Evolutionary conservation across 495 filamentous ascomycete genomes (phyloP).

Genomic region (Rhizodiscina lignyota): DNA sequence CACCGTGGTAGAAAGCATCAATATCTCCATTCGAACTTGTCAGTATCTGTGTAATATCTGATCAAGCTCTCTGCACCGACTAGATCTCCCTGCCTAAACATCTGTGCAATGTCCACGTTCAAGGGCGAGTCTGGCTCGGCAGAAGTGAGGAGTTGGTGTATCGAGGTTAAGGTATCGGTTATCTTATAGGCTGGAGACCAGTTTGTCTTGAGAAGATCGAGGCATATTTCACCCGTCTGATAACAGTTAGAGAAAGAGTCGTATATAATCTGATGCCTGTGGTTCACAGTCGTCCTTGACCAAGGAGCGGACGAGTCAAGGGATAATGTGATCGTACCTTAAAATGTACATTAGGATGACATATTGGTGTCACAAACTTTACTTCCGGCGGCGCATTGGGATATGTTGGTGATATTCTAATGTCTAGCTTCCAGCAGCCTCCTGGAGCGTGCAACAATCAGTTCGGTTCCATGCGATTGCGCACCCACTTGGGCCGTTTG

Average conservation of each 20-base stretch:
- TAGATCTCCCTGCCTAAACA: slow-evolving; percentile 59
- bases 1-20: no score
- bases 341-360: slow-evolving; percentile 73
- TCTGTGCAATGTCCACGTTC: slow-evolving; percentile 72
- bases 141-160: slow-evolving; percentile 60
- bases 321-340: no score
- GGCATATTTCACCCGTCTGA: slow-evolving; percentile 75
- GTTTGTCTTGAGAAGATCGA: slow-evolving; percentile 64
- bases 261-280: no score
- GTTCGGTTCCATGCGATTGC: neutral
- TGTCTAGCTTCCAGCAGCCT: slow-evolving; percentile 70
- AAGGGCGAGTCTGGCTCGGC: slow-evolving; percentile 72
- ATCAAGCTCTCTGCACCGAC: slow-evolving; percentile 68
- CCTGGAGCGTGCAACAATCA: slow-evolving; percentile 26
- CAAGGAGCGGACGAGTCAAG: no score
- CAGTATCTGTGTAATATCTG: slow-evolving; percentile 57
- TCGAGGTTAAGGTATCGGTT: slow-evolving; percentile 53
- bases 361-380: slow-evolving; percentile 61
- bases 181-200: slow-evolving; percentile 83
- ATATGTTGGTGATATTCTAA: slow-evolving; percentile 63
- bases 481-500: neutral
- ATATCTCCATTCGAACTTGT: no score
- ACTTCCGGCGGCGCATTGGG: slow-evolving; percentile 62
- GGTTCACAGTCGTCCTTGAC: no score
- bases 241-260: slow-evolving; percentile 6